These are phyloP conservation scores for Pseudoturritis turrita DNA, from an alignment of 345 rosid species.

Conservation along the genomic window DNA sequence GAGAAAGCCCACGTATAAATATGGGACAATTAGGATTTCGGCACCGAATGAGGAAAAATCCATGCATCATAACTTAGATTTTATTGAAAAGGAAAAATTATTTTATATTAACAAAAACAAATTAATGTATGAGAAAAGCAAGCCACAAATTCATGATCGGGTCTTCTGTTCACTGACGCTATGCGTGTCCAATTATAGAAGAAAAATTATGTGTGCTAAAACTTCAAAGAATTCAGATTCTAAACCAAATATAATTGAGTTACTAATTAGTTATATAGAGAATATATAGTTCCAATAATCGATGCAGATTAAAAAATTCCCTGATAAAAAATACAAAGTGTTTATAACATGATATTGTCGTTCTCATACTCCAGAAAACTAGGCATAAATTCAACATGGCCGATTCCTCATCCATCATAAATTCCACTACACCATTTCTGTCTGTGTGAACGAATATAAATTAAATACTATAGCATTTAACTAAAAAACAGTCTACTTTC, in stretches of 20 bases:
- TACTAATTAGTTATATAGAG: background rate
- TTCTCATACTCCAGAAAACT: slow-evolving; percentile 30
- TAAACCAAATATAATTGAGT: background rate
- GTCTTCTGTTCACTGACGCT: too few species aligned
- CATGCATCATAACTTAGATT: too few species aligned
- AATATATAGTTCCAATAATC: background rate
- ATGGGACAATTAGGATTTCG: too few species aligned
- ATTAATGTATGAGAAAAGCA: too few species aligned
- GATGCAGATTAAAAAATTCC: background rate
- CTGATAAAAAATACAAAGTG: background rate
- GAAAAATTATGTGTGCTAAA: background rate
- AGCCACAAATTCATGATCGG: too few species aligned
- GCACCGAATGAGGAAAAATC: too few species aligned
- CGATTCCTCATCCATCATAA: slow-evolving; percentile 19
- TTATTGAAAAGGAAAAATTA: too few species aligned
- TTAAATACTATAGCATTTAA: slow-evolving; percentile 3
- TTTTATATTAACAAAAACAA: too few species aligned
- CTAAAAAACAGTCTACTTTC: background rate
- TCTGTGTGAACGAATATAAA: slow-evolving; percentile 5
- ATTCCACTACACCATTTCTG: slow-evolving; percentile 14
- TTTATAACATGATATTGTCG: slow-evolving; percentile 11
- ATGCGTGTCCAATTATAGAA: too few species aligned
- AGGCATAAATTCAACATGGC: slow-evolving; percentile 20
- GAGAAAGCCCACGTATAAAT: too few species aligned
- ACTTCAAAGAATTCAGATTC: background rate